phyloP scores from a whole-genome alignment of 164 flowering plant species.

The Litsea cubeba region DNA sequence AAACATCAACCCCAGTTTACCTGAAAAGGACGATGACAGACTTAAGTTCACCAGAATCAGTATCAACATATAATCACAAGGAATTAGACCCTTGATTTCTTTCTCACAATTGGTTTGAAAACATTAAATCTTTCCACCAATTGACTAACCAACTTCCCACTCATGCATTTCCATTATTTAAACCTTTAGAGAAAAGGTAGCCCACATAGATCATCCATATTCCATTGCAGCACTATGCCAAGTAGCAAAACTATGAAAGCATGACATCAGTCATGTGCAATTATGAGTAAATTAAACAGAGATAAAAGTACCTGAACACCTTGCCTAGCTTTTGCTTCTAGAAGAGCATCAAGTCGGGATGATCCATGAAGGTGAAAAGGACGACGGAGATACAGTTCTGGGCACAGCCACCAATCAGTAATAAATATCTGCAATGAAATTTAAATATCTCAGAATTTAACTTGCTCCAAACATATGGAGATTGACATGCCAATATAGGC shows the following conservation, averaged over 20 bases:
- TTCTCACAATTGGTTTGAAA: too few species aligned
- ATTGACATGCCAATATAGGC: not conserved
- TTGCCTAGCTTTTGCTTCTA: slow-evolving; percentile 94
- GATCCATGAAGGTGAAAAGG: slow-evolving; percentile 70
- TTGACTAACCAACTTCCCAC: too few species aligned
- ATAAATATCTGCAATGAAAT: slow-evolving; percentile 78
- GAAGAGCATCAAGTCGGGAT: slow-evolving; percentile 74
- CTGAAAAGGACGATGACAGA: too few species aligned
- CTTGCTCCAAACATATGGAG: not conserved
- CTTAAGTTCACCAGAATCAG: too few species aligned
- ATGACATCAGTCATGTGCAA: not conserved
- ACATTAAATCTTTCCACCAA: too few species aligned
- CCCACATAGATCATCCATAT: too few species aligned
- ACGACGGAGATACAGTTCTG: slow-evolving; percentile 90
- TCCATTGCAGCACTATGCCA: too few species aligned
- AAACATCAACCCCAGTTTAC: too few species aligned
- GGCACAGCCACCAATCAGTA: slow-evolving; percentile 99
- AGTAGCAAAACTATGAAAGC: not conserved
- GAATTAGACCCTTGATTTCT: too few species aligned
- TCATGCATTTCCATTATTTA: too few species aligned
- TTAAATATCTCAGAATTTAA: slow-evolving; percentile 13
- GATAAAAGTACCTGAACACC: slow-evolving; percentile 82
- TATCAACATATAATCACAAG: too few species aligned
- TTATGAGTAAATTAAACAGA: not conserved
- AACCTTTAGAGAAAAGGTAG: too few species aligned